phyloP scores from a whole-genome alignment of 805 yeast genomes.

The Metschnikowia anglica region DNA sequence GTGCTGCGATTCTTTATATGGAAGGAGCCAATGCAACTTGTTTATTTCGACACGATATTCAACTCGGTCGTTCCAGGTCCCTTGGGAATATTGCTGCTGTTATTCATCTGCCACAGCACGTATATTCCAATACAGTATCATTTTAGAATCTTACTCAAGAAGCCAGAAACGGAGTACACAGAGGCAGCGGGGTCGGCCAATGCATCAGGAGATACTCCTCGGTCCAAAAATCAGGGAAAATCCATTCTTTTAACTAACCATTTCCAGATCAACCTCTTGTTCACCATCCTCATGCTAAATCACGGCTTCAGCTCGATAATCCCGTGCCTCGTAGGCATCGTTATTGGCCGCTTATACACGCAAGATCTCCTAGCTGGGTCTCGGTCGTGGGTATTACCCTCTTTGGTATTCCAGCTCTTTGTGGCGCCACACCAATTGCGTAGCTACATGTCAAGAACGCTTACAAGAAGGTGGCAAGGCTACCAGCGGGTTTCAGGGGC shows the following conservation, averaged over 20 bases:
- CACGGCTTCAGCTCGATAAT: slow-evolving; percentile 40
- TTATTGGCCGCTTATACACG: slow-evolving; percentile 44
- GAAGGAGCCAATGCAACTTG: slow-evolving; percentile 9
- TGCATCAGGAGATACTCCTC: not conserved
- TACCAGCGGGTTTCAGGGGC: slow-evolving; percentile 13
- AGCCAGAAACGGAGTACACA: not conserved
- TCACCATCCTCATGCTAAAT: slow-evolving; percentile 41
- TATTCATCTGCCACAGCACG: slow-evolving; percentile 39
- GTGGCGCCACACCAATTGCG: slow-evolving; percentile 27
- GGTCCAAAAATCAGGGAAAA: not conserved
- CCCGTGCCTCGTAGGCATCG: slow-evolving; percentile 42
- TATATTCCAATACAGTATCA: slow-evolving; percentile 36
- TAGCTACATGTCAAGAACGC: slow-evolving; percentile 5
- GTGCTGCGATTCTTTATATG: slow-evolving; percentile 2
- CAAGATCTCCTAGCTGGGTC: slow-evolving; percentile 46
- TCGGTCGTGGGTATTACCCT: slow-evolving; percentile 33
- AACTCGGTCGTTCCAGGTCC: slow-evolving; percentile 42
- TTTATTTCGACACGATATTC: slow-evolving; percentile 29
- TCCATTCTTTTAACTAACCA: slow-evolving; percentile 32
- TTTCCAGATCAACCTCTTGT: slow-evolving; percentile 41
- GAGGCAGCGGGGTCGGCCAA: not conserved
- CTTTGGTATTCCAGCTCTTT: slow-evolving; percentile 26
- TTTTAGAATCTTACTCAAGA: slow-evolving; percentile 32
- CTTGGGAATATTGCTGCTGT: slow-evolving; percentile 38
- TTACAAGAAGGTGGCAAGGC: slow-evolving; percentile 12